These are phyloP conservation scores for Aspergillus felis DNA, from an alignment of 2,329 filamentous ascomycete species.

Conservation along the genomic window DNA sequence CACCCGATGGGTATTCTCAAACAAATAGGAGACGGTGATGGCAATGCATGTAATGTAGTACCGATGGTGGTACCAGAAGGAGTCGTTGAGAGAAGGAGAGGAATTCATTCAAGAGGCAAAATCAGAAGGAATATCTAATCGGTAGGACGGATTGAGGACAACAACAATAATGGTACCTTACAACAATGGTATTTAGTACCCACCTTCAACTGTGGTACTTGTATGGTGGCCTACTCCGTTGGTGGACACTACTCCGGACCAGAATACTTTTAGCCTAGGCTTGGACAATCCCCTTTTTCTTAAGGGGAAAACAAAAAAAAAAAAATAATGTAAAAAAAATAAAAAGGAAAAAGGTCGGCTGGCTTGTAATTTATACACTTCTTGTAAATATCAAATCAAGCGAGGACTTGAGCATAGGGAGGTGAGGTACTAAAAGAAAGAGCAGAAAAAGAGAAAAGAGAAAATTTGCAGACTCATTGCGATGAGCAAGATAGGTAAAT, in stretches of 20 bases:
- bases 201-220: constrained; percentile 11
- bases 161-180: constrained; percentile 11
- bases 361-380: not conserved
- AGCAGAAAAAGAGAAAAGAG: too few relatives aligned
- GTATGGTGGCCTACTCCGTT: constrained; percentile 5
- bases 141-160: constrained; percentile 1
- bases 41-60: not conserved
- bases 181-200: constrained; percentile 19
- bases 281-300: not conserved
- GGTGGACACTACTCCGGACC: constrained; percentile 4
- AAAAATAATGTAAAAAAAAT: too few relatives aligned
- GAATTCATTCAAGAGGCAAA: constrained; percentile 3
- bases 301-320: too few relatives aligned
- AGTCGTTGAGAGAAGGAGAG: constrained; percentile 3
- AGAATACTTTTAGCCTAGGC: not conserved
- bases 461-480: too few relatives aligned
- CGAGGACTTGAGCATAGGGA: too few relatives aligned
- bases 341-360: too few relatives aligned
- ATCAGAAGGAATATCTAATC: not conserved
- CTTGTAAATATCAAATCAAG: not conserved
- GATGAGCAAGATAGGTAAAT: too few relatives aligned
- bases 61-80: not conserved
- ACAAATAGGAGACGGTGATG: constrained; percentile 2
- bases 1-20: not conserved
- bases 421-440: too few relatives aligned